Percentiles rank a stretch among this genome's conserved stretches.
phyloP scores from a whole-genome alignment of 352 stramenopile genomes.

The Phytopythium kandeliae region DNA sequence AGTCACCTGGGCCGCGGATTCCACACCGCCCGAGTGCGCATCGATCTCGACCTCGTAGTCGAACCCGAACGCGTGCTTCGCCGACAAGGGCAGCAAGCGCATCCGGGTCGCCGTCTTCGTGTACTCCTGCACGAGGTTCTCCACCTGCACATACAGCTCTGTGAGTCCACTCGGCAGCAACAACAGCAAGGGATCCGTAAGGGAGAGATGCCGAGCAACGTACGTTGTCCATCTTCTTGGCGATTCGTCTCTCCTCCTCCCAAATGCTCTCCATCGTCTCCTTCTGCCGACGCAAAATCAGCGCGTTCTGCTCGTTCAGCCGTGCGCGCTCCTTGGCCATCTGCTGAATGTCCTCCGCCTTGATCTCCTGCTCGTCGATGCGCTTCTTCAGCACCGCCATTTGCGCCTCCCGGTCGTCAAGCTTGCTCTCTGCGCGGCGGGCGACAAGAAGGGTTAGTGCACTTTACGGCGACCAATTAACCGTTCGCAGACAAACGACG shows the following conservation, averaged over 20 bases:
- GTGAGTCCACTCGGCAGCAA: too few species aligned
- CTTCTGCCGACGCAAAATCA: constrained; percentile 60
- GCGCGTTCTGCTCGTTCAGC: constrained; percentile 67
- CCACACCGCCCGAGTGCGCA: constrained; percentile 47
- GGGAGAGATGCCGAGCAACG: too few species aligned
- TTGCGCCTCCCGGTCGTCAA: constrained; percentile 43
- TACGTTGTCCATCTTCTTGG: constrained; percentile 59
- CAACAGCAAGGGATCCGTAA: too few species aligned
- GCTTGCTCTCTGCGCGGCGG: constrained; percentile 31
- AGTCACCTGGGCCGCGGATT: constrained; percentile 45
- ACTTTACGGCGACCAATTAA: too few species aligned
- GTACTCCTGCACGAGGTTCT: constrained; percentile 74
- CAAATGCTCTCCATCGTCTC: constrained; percentile 52
- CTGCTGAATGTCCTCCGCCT: constrained; percentile 56
- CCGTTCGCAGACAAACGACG: too few species aligned
- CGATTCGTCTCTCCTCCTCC: constrained; percentile 61
- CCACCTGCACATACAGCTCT: constrained; percentile 26
- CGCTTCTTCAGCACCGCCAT: constrained; percentile 55
- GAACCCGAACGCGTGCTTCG: constrained; percentile 74
- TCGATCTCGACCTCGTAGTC: constrained; percentile 77
- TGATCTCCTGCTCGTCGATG: constrained; percentile 68
- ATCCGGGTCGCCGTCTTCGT: constrained; percentile 70
- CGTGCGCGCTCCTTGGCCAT: constrained; percentile 61
- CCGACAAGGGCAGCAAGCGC: constrained; percentile 80
- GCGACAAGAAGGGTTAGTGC: neutral